Base-by-base conservation (phyloP, 495 filamentous ascomycete species). In the Tricharina praecox region DNA sequence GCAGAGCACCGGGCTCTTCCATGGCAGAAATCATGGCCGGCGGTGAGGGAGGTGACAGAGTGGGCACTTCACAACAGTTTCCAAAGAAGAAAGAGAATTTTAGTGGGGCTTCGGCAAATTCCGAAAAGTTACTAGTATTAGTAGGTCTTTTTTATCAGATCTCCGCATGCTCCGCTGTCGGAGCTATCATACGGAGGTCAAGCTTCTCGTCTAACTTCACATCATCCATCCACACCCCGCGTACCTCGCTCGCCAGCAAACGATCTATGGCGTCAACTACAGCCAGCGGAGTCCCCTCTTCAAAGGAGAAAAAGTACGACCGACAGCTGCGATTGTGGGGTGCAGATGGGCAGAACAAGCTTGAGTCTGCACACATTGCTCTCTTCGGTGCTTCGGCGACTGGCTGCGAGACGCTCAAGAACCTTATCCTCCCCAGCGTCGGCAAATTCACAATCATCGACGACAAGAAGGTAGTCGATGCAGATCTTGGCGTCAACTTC, bases 391-490 rank as follows among this genome's bases (percentile, higher is more conserved):
- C 79, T 4, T 84, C 85, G 24, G 79, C 82, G 1, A 82, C 84
- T 8, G 90, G 92, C 2, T 75, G 93, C 23, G 90, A 99, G 64
- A 77, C 86, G 0, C 72, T 99, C 47, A 99, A 99, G 72, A 99
- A 99, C 62, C 75, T 99, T 19, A 81, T 96, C 0, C 65, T 99
- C 36, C 90, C 90, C 79, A 84, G 88, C 23, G 79, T 96, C 59
- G 90, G 92, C 10, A 77, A 79, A n/a, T 95, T 94, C 61, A 92
- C 83, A 2, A 93, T 99, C 50, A 76, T 85, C 37, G 90, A 99
- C 58, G 75, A 81, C 8, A 73, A 76, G 0, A 63, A 67, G 8
- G 87, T 99, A 16, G 70, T 68, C 0, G 84, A 95, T 50, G 68
- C 74, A 9, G 92, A 99, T 56, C 63, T 96, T 34, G 90, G 90